Evolutionary conservation across 1,284 basidiomycete genomes (phyloP).

Genomic region (Laetiporus sulphureus): DNA sequence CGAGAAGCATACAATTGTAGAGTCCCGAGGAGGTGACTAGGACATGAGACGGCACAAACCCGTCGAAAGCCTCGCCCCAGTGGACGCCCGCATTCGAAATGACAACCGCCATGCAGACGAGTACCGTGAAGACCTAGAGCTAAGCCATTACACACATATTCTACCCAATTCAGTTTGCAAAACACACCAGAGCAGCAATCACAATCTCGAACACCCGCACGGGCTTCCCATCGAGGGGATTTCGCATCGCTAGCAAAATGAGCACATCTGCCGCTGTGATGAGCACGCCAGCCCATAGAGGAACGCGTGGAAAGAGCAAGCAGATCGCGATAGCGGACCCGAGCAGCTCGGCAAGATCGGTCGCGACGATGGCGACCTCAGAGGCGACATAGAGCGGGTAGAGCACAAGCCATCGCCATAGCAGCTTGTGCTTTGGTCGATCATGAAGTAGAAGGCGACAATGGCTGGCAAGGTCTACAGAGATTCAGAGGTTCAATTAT

Average conservation of each 20-base stretch:
- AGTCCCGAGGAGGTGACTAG: conserved; percentile 60
- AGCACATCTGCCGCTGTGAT: conserved; percentile 84
- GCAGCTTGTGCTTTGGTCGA: conserved; percentile 51
- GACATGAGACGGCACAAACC: conserved; percentile 74
- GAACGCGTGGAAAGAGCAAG: conserved; percentile 75
- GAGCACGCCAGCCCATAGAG: conserved; percentile 78
- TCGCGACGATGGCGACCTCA: conserved; percentile 83
- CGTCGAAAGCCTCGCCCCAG: conserved; percentile 80
- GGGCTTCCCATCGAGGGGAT: conserved; percentile 51
- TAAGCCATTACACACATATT: background rate
- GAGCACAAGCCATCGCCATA: conserved; percentile 59
- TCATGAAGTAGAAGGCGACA: conserved; percentile 67
- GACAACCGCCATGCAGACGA: conserved; percentile 80
- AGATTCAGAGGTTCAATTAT: conserved; percentile 4
- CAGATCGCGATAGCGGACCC: conserved; percentile 77
- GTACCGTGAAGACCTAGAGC: conserved; percentile 66
- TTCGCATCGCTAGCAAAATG: conserved; percentile 59
- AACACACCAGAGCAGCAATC: conserved; percentile 51
- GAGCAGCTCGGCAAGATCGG: conserved; percentile 71
- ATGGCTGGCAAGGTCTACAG: conserved; percentile 62
- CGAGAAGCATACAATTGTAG: conserved; percentile 64
- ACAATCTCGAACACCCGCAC: conserved; percentile 70
- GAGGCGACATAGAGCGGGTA: conserved; percentile 66
- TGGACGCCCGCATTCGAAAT: conserved; percentile 68
- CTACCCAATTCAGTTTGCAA: background rate